Evolutionary conservation across 306 rosid genomes (phyloP), one percentile per base, ranked within the genome.

Genomic region (Arachis stenosperma): DNA sequence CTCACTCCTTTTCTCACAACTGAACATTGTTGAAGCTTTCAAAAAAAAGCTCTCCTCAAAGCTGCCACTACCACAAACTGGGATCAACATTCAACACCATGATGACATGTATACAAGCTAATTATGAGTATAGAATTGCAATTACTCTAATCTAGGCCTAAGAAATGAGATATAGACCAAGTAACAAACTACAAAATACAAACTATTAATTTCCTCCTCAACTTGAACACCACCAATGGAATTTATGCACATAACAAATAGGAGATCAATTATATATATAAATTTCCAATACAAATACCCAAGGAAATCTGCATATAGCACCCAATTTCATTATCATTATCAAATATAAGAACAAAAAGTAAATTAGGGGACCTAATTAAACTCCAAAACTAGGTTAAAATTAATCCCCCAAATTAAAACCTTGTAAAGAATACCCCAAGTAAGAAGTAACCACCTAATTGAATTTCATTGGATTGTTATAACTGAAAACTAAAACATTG

Each of bases 401-500:
- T 50, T 69, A 59, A 6, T 9, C 41, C 36, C 63, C 36, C 61
- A 37, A 14, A 65, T 2, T 33, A 3, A 53, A 79, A 7, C 65
- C 67, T 46, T 5, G 22, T 15, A 54, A 75, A 66, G 57, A 54
- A 63, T 22, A 22, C 27, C 27, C 27, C 27, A 22, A 22, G 27
- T 22, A 22, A 22, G 27, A 22, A 22, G 27, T 22, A 22, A 22
- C 27, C 27, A 22, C 27, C 27, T 22, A 22, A 22, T 22, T 22
- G 27, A 22, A 67, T 76, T 64, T 72, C 70, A 76, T 56, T 64
- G 69, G 79, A 73, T 43, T 37, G 74, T 65, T 51, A 84, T 66
- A 61, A 27, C 58, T 65, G 12, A 51, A 15, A 69, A 73, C 58
- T 80, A 58, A 62, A 67, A 14, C 9, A 42, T 50, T 12, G n/a